These are phyloP conservation scores for Fusarium gaditjirri DNA, from an alignment of 2,329 filamentous ascomycete genomes.

Conservation along the genomic window DNA sequence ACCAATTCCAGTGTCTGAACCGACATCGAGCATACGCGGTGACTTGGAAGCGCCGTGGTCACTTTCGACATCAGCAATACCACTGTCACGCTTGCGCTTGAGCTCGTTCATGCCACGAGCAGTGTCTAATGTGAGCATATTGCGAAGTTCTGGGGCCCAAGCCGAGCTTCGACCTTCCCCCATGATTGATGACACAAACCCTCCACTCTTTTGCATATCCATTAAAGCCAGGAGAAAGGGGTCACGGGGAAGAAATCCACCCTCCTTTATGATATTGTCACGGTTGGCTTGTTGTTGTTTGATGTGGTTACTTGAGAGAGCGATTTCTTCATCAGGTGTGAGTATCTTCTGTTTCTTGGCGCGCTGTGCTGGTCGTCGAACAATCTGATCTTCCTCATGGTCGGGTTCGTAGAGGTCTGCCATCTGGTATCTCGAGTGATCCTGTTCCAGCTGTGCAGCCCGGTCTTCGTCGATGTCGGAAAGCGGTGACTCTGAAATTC, in stretches of 20 bases:
- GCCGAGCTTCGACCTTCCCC: slow-evolving; percentile 79
- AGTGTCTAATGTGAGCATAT: slow-evolving; percentile 88
- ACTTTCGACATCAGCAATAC: slow-evolving; percentile 80
- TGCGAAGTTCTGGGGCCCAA: slow-evolving; percentile 93
- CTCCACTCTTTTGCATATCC: slow-evolving; percentile 90
- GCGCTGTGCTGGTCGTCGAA: slow-evolving; percentile 76
- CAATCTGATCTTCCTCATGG: slow-evolving; percentile 66
- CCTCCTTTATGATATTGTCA: slow-evolving; percentile 84
- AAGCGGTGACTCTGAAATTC: slow-evolving; percentile 76
- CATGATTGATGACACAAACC: slow-evolving; percentile 88
- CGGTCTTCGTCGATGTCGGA: slow-evolving; percentile 75
- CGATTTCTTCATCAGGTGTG: slow-evolving; percentile 81
- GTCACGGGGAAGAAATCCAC: slow-evolving; percentile 86
- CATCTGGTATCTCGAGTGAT: slow-evolving; percentile 64
- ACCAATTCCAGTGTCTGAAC: slow-evolving; percentile 69
- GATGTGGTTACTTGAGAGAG: slow-evolving; percentile 80
- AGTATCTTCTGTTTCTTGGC: slow-evolving; percentile 82
- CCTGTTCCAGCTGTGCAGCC: slow-evolving; percentile 68
- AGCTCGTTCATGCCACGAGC: slow-evolving; percentile 80
- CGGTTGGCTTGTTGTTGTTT: slow-evolving; percentile 87
- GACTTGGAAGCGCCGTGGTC: slow-evolving; percentile 73
- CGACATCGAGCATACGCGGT: slow-evolving; percentile 72
- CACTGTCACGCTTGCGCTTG: slow-evolving; percentile 94
- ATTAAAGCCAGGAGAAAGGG: slow-evolving; percentile 87
- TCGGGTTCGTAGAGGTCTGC: slow-evolving; percentile 71